phyloP scores from a whole-genome alignment of 2,329 filamentous ascomycete species.

The Hysterium pulicare region DNA sequence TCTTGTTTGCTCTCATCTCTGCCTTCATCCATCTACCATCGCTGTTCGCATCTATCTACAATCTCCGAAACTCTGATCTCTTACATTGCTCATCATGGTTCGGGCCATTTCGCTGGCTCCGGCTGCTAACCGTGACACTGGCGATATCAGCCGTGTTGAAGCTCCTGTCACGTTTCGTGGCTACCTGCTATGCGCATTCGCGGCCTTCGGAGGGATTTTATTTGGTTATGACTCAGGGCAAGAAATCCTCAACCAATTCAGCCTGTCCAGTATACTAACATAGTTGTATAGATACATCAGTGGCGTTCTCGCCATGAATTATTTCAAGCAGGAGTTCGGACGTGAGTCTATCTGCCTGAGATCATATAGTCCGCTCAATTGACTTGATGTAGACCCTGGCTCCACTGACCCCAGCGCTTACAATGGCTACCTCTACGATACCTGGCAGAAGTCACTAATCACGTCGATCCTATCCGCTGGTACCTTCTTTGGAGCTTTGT shows the following conservation, averaged over 20 bases:
- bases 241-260: too few species aligned
- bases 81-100: too few species aligned
- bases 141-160: conserved; percentile 53
- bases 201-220: conserved; percentile 60
- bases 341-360: conserved; percentile 31
- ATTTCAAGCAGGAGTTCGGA: conserved; percentile 34
- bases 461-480: conserved; percentile 71
- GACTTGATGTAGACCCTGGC: conserved; percentile 30
- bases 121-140: conserved; percentile 13
- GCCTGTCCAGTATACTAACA: too few species aligned
- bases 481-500: conserved; percentile 67
- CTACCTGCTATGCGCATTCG: conserved; percentile 46
- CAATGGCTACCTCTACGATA: conserved; percentile 56
- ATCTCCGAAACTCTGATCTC: too few species aligned
- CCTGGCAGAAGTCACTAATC: conserved; percentile 51
- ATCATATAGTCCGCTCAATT: too few species aligned
- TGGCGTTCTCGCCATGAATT: conserved; percentile 53
- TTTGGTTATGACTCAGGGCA: conserved; percentile 79
- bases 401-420: conserved; percentile 57
- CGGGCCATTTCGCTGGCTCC: conserved; percentile 15
- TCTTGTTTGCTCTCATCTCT: too few species aligned
- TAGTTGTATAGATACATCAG: too few species aligned
- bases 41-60: too few species aligned
- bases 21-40: too few species aligned
- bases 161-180: conserved; percentile 48